Conservation (phyloP, 352 stramenopile species). For the Phytophthora sp. region DNA sequence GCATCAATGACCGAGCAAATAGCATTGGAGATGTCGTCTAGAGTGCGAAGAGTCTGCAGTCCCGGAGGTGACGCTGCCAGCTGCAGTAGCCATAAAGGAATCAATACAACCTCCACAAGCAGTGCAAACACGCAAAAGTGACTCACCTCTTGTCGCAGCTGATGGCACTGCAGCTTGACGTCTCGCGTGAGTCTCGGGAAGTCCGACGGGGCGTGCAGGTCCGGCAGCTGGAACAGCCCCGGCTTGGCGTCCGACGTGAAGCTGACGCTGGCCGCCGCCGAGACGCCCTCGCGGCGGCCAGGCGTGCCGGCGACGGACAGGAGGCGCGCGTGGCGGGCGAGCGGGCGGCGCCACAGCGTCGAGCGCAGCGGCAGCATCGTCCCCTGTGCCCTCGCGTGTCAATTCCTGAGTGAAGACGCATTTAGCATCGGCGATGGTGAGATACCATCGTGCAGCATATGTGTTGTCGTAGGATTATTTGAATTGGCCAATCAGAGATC, state of each 20-base stretch:
- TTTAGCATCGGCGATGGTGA: constrained; percentile 12
- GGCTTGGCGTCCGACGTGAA: constrained; percentile 23
- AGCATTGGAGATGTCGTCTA: constrained; percentile 95
- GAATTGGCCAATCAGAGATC: constrained; percentile 9
- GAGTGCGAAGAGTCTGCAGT: constrained; percentile 68
- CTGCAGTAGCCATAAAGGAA: constrained; percentile 27
- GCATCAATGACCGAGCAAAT: constrained; percentile 97
- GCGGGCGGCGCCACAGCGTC: background rate
- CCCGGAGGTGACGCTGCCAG: constrained; percentile 59
- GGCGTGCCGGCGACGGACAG: constrained; percentile 29
- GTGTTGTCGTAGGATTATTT: background rate
- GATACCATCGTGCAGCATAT: constrained; percentile 15
- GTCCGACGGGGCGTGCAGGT: constrained; percentile 63
- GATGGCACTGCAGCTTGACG: constrained; percentile 61
- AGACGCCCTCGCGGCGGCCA: constrained; percentile 13
- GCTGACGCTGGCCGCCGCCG: constrained; percentile 12
- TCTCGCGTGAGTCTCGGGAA: constrained; percentile 64
- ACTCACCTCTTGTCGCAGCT: constrained; percentile 70
- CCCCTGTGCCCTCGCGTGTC: constrained; percentile 9
- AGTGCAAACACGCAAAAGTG: too few relatives aligned
- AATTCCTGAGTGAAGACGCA: constrained; percentile 24
- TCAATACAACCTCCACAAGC: constrained; percentile 7
- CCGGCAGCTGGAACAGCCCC: constrained; percentile 75
- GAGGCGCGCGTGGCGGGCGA: constrained; percentile 22
- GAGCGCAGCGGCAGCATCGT: constrained; percentile 15